Conservation (phyloP, 2,329 filamentous ascomycete genomes). For the Xylaria sp. region DNA sequence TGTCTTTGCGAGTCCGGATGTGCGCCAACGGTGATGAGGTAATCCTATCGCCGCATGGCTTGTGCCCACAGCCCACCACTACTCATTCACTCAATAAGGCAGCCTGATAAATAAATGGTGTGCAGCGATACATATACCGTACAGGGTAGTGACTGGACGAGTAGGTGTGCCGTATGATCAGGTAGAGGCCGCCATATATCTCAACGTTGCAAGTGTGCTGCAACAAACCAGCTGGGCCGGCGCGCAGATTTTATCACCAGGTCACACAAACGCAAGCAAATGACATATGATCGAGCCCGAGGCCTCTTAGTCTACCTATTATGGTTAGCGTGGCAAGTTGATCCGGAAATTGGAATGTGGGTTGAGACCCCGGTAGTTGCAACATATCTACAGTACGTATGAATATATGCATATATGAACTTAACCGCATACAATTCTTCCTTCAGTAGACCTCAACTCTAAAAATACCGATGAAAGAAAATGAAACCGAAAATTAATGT, state of each 20-base stretch:
- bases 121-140: neutral
- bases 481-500: too few species aligned
- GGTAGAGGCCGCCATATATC: neutral
- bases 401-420: neutral
- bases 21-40: slow-evolving; percentile 32
- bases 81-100: neutral
- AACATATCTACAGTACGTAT: neutral
- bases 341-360: neutral
- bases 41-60: slow-evolving; percentile 22
- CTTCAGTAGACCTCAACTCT: too few species aligned
- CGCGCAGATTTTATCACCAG: slow-evolving; percentile 19
- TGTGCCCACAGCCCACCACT: neutral
- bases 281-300: slow-evolving; percentile 27
- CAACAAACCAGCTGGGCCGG: slow-evolving; percentile 4
- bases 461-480: too few species aligned
- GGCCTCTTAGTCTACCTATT: neutral
- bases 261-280: neutral
- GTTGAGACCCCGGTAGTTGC: neutral
- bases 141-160: neutral
- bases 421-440: too few species aligned
- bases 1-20: slow-evolving; percentile 27
- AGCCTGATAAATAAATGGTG: neutral
- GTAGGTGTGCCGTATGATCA: neutral
- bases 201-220: slow-evolving; percentile 16
- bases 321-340: neutral